phyloP scores from a whole-genome alignment of 441 rosid genomes.

The Theobroma grandiflorum region DNA sequence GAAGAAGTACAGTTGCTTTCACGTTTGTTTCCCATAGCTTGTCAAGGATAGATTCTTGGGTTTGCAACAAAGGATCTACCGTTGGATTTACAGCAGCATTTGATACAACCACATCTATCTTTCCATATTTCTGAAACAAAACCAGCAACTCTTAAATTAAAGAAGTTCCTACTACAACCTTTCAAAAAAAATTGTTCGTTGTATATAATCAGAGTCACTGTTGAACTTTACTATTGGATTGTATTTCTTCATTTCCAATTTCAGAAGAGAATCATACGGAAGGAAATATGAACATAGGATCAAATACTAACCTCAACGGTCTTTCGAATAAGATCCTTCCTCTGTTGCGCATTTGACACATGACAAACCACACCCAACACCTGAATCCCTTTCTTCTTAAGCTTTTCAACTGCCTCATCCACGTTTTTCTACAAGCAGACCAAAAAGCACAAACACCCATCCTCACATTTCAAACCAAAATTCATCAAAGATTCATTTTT shows the following conservation, averaged over 20 bases:
- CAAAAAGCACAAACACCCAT: conserved; percentile 15
- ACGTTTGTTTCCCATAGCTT: conserved; percentile 77
- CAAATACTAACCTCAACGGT: conserved; percentile 35
- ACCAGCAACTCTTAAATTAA: conserved; percentile 8
- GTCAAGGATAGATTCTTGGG: conserved; percentile 61
- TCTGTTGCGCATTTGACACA: conserved; percentile 80
- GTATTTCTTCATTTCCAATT: not conserved
- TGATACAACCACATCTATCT: conserved; percentile 67
- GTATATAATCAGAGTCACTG: not conserved
- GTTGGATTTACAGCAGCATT: conserved; percentile 75
- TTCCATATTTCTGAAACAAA: conserved; percentile 64
- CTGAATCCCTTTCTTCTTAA: conserved; percentile 69
- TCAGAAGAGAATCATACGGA: not conserved
- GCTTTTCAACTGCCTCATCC: conserved; percentile 77
- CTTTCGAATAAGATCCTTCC: conserved; percentile 69
- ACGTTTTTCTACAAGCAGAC: conserved; percentile 67
- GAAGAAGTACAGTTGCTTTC: conserved; percentile 58
- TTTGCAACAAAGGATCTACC: conserved; percentile 45
- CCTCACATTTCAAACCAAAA: not conserved
- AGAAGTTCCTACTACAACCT: no score
- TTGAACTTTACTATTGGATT: not conserved
- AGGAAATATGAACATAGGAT: not conserved
- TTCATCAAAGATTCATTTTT: not conserved
- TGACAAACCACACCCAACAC: conserved; percentile 88
- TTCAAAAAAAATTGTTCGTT: not conserved